Evolutionary conservation across 768 basidiomycete species (phyloP).

Genomic region (Pleurotus pulmonarius): DNA sequence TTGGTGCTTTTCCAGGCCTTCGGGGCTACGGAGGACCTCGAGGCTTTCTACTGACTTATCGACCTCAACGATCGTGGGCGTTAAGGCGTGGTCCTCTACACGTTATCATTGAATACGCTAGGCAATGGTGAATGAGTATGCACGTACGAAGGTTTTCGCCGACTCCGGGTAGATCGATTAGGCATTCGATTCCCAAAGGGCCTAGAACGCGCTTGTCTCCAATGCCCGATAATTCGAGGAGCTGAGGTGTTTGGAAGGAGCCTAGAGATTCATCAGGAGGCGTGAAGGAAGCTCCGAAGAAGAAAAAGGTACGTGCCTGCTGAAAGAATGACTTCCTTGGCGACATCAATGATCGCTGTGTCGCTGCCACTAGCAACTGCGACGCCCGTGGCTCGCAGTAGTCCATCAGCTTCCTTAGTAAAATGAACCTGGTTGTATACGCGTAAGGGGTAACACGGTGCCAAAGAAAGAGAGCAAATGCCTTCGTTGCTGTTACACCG

Average conservation of each 20-base stretch:
- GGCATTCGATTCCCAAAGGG: slow-evolving; percentile 13
- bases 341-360: not conserved
- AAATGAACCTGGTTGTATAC: not conserved
- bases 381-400: slow-evolving; percentile 9
- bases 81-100: slow-evolving; percentile 5
- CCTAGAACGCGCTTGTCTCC: slow-evolving; percentile 14
- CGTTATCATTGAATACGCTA: not conserved
- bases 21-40: slow-evolving; percentile 8
- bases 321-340: slow-evolving; percentile 6
- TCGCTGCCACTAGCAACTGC: slow-evolving; percentile 2
- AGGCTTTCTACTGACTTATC: slow-evolving; percentile 2
- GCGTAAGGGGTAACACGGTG: too few species aligned
- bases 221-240: slow-evolving; percentile 21
- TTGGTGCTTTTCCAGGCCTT: slow-evolving; percentile 1
- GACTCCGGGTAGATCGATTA: slow-evolving; percentile 25
- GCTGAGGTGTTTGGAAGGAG: slow-evolving; percentile 21
- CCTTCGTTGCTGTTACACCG: slow-evolving; percentile 15
- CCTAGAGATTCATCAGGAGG: slow-evolving; percentile 13
- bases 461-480: not conserved
- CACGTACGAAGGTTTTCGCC: slow-evolving; percentile 25
- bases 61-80: slow-evolving; percentile 5
- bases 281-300: not conserved
- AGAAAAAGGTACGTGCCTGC: not conserved
- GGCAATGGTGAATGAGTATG: not conserved
- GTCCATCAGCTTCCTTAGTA: slow-evolving; percentile 7